These are phyloP conservation scores for Rhipidocladum racemiflorum DNA, from an alignment of 176 grass and related monocot species.

Conservation along the genomic window DNA sequence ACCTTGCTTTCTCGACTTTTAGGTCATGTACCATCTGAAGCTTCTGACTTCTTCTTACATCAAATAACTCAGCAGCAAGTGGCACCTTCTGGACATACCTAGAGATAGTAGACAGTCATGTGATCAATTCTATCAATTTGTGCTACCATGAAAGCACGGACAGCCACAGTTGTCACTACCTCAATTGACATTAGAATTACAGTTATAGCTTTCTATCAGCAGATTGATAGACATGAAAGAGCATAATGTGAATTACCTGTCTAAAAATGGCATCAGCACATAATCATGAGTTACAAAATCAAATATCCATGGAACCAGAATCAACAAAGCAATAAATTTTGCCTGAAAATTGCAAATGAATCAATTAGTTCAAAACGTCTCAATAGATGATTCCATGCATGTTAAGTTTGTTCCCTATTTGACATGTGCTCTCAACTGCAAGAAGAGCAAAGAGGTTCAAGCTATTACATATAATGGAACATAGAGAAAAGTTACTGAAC, in stretches of 20 bases:
- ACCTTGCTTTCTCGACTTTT: constrained; percentile 67
- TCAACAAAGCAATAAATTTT: constrained; percentile 57
- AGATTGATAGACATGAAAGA: constrained; percentile 9
- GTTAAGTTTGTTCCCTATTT: background rate
- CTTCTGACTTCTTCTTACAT: constrained; percentile 65
- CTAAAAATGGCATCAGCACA: constrained; percentile 67
- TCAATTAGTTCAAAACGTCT: background rate
- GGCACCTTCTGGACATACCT: constrained; percentile 58
- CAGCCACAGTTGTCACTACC: too few relatives aligned
- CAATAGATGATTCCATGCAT: background rate
- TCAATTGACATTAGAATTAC: background rate
- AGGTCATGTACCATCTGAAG: constrained; percentile 67
- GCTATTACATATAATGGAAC: background rate
- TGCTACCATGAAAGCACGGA: background rate
- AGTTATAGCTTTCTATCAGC: background rate
- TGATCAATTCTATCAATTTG: background rate
- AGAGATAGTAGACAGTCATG: background rate
- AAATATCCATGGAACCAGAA: constrained; percentile 48
- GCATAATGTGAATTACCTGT: constrained; percentile 43
- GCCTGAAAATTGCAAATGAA: constrained; percentile 27
- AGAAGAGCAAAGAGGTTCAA: background rate
- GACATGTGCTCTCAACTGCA: background rate
- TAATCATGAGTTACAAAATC: constrained; percentile 64
- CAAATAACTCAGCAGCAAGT: constrained; percentile 57
- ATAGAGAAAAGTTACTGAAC: background rate